Percentiles rank a stretch among this genome's conserved stretches.
These are phyloP conservation scores for Cercophora newfieldiana DNA, from an alignment of 495 filamentous ascomycete species.

Conservation along the genomic window DNA sequence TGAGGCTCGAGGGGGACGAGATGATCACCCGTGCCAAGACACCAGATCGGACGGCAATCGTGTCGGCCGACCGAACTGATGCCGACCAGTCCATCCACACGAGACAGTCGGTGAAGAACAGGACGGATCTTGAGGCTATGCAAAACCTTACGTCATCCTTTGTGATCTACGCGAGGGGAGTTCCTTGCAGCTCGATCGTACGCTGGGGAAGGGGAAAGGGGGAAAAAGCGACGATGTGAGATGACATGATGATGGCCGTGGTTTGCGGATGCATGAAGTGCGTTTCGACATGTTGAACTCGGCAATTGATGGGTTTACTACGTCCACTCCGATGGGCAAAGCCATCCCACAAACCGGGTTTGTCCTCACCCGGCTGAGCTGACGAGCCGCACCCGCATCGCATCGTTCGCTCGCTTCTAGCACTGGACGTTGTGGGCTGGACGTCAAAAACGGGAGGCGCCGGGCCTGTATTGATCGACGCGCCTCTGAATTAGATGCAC, in stretches of 20 bases:
- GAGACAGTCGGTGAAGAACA: constrained; percentile 16
- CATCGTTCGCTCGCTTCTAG: background rate
- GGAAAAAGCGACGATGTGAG: too few species aligned
- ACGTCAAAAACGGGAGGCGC: background rate
- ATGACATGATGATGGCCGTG: background rate
- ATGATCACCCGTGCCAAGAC: constrained; percentile 13
- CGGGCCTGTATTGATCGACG: background rate
- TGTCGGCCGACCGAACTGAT: constrained; percentile 7
- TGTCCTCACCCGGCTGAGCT: background rate
- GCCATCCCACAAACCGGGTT: constrained; percentile 4
- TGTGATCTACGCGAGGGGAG: background rate
- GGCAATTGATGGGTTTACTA: background rate
- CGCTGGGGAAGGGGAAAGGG: background rate
- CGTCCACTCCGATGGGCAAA: background rate
- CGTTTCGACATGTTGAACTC: background rate
- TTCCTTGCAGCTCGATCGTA: background rate
- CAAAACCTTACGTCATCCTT: background rate
- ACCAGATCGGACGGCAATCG: constrained; percentile 15
- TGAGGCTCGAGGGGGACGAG: background rate
- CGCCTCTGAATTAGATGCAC: too few species aligned
- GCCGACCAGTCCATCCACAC: constrained; percentile 7
- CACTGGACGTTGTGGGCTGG: background rate
- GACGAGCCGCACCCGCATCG: background rate
- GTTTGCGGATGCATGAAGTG: background rate
- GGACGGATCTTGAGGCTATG: constrained; percentile 1